Base-by-base conservation (phyloP, 306 rosid genomes). In the Argentina anserina region DNA sequence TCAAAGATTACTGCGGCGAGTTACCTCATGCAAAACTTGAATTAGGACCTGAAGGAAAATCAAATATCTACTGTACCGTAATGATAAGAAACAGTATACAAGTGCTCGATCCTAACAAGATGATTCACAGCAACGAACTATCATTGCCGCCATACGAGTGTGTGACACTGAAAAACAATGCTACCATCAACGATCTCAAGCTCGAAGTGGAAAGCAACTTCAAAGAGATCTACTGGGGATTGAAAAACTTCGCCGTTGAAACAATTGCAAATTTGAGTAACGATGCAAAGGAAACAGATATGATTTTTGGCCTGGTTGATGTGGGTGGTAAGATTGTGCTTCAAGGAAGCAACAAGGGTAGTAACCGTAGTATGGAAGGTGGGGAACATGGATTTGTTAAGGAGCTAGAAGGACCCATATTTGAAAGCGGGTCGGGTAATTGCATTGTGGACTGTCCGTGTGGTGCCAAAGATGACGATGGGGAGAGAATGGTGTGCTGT, bases 401-500 rank as follows among this genome's bases (percentile, higher is more conserved):
- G 20, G 67, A 33, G 42, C 43, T 33, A 18, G 67, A 62, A 34
- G 43, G 67, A 8, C 67, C 67, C 67, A 3, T 89, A 0, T 76
- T 26, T 69, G 97, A 88, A 67, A 37, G 39, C 75, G 86, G 87
- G 26, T 80, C 75, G 11, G 82, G 74, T 6, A 67, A 52, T 34
- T 75, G 74, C 13, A 42, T 67, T 37, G 84, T 94, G 81, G 86
- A 88, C 1, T 89, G 97, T 70, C 65, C 41, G 52, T 91, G 97
- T 85, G 98, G 97, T 46, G 86, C 95, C 2, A 86, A 76, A 56
- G 97, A 91, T 10, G 96, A 91, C 34, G 97, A 91, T 62, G 98
- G 97, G n/a, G 96, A 94, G 46, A 84, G 95, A 40, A 85, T 88
- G 91, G 81, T 94, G 0, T 69, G 80, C 0, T 93, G 97, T 79